These are phyloP conservation scores for Eutypella sp. DNA, from an alignment of 2,329 filamentous ascomycete species.

Conservation along the genomic window DNA sequence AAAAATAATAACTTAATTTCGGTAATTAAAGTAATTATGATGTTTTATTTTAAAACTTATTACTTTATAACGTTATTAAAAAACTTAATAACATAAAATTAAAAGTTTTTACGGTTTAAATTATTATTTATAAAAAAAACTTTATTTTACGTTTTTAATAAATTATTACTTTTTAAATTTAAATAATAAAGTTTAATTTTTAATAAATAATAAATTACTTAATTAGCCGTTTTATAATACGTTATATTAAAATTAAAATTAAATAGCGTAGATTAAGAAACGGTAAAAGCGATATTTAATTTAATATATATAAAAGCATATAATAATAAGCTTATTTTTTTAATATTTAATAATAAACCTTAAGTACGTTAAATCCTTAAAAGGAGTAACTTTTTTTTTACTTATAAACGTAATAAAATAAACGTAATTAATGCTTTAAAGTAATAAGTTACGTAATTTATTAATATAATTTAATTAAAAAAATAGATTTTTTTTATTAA, in stretches of 20 bases:
- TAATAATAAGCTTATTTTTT: neutral
- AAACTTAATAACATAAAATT: neutral
- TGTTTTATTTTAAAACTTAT: neutral
- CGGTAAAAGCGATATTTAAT: neutral
- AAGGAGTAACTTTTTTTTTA: neutral
- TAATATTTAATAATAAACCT: neutral
- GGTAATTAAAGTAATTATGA: neutral
- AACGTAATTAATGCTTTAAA: neutral
- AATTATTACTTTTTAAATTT: neutral
- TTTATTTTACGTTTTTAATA: too few relatives aligned
- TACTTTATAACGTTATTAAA: neutral
- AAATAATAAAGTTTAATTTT: too few relatives aligned
- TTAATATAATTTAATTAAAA: too few relatives aligned
- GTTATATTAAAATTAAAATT: neutral
- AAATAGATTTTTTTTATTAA: too few relatives aligned
- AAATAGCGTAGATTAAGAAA: neutral
- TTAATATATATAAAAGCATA: neutral
- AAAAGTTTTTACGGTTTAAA: neutral
- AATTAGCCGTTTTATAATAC: neutral
- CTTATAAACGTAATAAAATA: neutral
- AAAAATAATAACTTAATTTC: neutral
- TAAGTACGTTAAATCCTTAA: neutral
- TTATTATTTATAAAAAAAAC: neutral
- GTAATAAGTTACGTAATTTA: neutral
- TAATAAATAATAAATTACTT: neutral